Evolutionary conservation across 306 rosid species (phyloP).

Genomic region (Vicia faba): DNA sequence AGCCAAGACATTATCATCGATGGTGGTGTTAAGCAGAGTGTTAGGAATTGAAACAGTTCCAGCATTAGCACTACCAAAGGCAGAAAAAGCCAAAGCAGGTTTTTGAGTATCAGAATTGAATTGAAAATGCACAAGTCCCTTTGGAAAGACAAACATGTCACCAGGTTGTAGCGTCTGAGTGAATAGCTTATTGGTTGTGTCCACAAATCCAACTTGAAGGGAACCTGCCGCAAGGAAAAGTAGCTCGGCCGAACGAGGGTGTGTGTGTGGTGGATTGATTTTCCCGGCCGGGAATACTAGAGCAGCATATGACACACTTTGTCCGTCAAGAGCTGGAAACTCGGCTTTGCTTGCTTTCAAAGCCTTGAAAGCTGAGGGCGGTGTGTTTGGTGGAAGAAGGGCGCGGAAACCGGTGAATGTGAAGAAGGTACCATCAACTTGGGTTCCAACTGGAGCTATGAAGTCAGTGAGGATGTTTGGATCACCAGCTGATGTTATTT

Average conservation of each 20-base stretch:
- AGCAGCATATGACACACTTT: constrained; percentile 58
- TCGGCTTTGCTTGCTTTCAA: constrained; percentile 45
- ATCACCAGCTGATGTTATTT: constrained; percentile 45
- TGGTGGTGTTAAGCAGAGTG: constrained; percentile 43
- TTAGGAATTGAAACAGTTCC: constrained; percentile 45
- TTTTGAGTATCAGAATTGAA: constrained; percentile 29
- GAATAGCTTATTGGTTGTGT: constrained; percentile 52
- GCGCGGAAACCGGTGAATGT: constrained; percentile 48
- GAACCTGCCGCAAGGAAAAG: constrained; percentile 41
- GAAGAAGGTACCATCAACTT: constrained; percentile 50
- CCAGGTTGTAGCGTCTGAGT: constrained; percentile 40
- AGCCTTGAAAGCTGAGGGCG: constrained; percentile 34
- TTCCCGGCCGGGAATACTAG: constrained; percentile 39
- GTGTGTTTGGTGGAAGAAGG: neutral
- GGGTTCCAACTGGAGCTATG: constrained; percentile 17
- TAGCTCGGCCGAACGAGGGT: constrained; percentile 58
- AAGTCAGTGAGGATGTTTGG: constrained; percentile 52
- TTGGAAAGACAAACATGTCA: constrained; percentile 57
- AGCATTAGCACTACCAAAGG: constrained; percentile 58
- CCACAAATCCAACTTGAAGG: constrained; percentile 59
- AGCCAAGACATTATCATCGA: constrained; percentile 52
- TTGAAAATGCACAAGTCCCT: constrained; percentile 61
- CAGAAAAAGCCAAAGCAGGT: constrained; percentile 44
- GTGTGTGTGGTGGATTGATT: constrained; percentile 55
- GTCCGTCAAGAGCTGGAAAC: constrained; percentile 56